Conservation (phyloP, 371 early-diverging fungal species). For the Mucor indicus region DNA sequence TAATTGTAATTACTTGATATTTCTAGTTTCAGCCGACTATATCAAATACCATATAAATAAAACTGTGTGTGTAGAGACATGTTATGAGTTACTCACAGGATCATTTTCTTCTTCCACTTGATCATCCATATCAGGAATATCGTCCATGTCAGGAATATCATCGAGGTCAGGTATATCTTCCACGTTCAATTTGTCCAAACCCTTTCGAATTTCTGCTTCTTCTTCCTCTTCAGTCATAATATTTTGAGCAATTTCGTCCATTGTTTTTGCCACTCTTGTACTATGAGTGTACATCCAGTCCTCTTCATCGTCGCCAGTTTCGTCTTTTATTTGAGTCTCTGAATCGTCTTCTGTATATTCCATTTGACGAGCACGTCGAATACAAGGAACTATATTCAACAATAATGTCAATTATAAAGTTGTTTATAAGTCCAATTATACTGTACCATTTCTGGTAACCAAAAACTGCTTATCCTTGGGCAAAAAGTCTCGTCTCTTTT, state of each 20-base stretch:
- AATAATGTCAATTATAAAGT: not conserved
- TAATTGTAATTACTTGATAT: too few species aligned
- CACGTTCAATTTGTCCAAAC: slow-evolving; percentile 27
- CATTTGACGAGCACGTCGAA: slow-evolving; percentile 86
- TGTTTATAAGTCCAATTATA: not conserved
- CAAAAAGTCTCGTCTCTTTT: slow-evolving; percentile 87
- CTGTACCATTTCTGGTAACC: slow-evolving; percentile 86
- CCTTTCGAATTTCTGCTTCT: slow-evolving; percentile 27
- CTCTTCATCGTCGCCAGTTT: slow-evolving; percentile 59
- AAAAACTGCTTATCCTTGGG: slow-evolving; percentile 93
- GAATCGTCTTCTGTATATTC: slow-evolving; percentile 65
- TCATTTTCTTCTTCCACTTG: slow-evolving; percentile 63
- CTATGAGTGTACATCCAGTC: slow-evolving; percentile 87
- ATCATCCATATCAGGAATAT: slow-evolving; percentile 57
- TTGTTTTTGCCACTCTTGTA: slow-evolving; percentile 41
- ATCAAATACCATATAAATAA: too few species aligned
- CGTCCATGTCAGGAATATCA: slow-evolving; percentile 95
- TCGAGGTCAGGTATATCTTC: slow-evolving; percentile 71
- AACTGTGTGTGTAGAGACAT: too few species aligned
- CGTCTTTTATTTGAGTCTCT: slow-evolving; percentile 44
- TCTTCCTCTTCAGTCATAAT: slow-evolving; percentile 61
- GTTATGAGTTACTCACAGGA: slow-evolving; percentile 13
- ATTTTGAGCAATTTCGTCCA: slow-evolving; percentile 69
- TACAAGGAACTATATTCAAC: slow-evolving; percentile 73
- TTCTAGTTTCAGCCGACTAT: too few species aligned